Percentiles rank a stretch among this genome's conserved stretches.
These are phyloP conservation scores for Verbena officinalis DNA, from an alignment of 257 asterid genomes.

Conservation along the genomic window DNA sequence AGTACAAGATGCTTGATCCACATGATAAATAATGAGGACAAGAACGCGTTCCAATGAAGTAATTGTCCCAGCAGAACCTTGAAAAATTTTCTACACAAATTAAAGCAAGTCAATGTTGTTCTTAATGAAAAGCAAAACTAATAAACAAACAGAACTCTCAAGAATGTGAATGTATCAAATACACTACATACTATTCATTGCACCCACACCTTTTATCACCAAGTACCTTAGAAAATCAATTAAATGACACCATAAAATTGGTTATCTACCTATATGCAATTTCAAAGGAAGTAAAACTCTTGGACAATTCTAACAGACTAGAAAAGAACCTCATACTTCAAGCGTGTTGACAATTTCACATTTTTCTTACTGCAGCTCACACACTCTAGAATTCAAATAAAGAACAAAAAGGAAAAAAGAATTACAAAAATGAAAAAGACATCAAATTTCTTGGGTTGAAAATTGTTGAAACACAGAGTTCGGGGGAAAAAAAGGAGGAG, in stretches of 20 bases:
- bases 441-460: conserved; percentile 2
- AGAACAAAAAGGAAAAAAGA: not conserved
- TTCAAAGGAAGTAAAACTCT: not conserved
- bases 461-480: conserved; percentile 9
- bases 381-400: conserved; percentile 7
- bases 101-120: conserved; percentile 33
- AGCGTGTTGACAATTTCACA: conserved; percentile 1
- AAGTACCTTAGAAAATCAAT: not conserved
- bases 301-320: conserved; percentile 11
- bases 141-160: conserved; percentile 5
- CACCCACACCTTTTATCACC: conserved; percentile 1
- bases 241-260: conserved; percentile 1
- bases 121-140: conserved; percentile 10
- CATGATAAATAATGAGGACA: conserved; percentile 62
- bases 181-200: conserved; percentile 17
- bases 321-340: not conserved
- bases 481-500: too few relatives aligned
- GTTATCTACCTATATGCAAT: conserved; percentile 6
- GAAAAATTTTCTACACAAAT: conserved; percentile 56
- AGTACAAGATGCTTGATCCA: conserved; percentile 71
- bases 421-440: not conserved
- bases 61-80: conserved; percentile 48
- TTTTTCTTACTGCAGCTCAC: not conserved
- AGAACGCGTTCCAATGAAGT: conserved; percentile 79
- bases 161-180: conserved; percentile 7